These are phyloP conservation scores for Gamarada debralockiae DNA, from an alignment of 495 filamentous ascomycete genomes.

Conservation along the genomic window DNA sequence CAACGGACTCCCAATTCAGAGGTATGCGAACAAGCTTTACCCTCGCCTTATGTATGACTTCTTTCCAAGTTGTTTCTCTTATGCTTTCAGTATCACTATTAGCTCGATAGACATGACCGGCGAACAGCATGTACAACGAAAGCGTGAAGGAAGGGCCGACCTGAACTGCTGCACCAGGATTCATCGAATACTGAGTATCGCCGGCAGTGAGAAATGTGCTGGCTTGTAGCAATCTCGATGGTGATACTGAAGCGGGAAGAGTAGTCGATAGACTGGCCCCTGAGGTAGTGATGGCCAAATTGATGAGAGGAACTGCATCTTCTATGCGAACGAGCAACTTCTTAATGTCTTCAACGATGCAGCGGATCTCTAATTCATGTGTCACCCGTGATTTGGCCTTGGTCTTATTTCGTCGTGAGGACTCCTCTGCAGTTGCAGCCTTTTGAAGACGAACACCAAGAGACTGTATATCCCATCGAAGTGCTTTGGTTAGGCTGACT, in stretches of 20 bases:
- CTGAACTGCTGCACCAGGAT: slow-evolving; percentile 63
- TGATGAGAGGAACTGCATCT: slow-evolving; percentile 89
- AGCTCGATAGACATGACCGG: slow-evolving; percentile 61
- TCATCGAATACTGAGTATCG: slow-evolving; percentile 75
- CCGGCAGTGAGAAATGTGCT: slow-evolving; percentile 88
- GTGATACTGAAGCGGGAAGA: slow-evolving; percentile 79
- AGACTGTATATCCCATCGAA: slow-evolving; percentile 84
- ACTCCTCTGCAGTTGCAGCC: slow-evolving; percentile 66
- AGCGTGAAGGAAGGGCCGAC: slow-evolving; percentile 85
- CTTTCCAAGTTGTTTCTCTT: slow-evolving; percentile 80
- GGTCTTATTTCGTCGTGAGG: slow-evolving; percentile 42
- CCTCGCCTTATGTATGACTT: slow-evolving; percentile 91
- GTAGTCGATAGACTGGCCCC: slow-evolving; percentile 79
- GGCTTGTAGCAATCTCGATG: slow-evolving; percentile 87
- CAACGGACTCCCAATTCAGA: background rate
- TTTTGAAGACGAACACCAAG: slow-evolving; percentile 73
- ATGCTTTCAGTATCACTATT: slow-evolving; percentile 48
- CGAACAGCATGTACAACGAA: slow-evolving; percentile 96
- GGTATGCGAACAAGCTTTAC: slow-evolving; percentile 57
- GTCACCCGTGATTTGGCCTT: slow-evolving; percentile 37
- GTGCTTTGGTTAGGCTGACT: slow-evolving; percentile 74
- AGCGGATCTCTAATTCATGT: slow-evolving; percentile 26
- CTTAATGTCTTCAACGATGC: slow-evolving; percentile 72
- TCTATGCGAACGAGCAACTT: slow-evolving; percentile 76
- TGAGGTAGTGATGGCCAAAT: slow-evolving; percentile 92